These are phyloP conservation scores for Smallanthus sonchifolius DNA, from an alignment of 129 eudicot genomes.

Conservation along the genomic window DNA sequence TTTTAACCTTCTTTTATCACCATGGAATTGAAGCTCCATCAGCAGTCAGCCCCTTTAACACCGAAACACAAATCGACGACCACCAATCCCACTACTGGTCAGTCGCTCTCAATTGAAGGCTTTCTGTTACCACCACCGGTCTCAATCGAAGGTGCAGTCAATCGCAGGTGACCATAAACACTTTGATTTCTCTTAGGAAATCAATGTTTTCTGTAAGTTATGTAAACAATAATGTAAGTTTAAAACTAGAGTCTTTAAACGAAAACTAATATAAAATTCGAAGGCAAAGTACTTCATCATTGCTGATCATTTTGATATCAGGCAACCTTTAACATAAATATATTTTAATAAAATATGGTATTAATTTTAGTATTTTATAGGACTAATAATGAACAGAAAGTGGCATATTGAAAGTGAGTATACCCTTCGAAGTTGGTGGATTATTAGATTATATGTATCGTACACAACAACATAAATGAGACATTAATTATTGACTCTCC, in stretches of 20 bases:
- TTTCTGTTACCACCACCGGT: no score
- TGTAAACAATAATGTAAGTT: neutral
- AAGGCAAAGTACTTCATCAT: neutral
- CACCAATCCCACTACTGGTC: no score
- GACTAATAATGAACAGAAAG: neutral
- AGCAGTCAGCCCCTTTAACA: no score
- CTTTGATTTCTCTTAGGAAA: no score
- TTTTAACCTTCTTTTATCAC: no score
- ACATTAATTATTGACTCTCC: neutral
- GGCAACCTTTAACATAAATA: neutral
- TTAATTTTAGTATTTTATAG: neutral
- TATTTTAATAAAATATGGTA: neutral
- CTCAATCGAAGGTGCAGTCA: no score
- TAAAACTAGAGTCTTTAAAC: neutral
- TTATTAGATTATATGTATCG: constrained; percentile 1
- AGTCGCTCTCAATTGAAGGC: no score
- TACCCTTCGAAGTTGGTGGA: constrained; percentile 21
- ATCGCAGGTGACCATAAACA: no score
- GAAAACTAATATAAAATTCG: neutral
- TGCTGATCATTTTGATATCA: neutral
- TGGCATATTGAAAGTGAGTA: constrained; percentile 1
- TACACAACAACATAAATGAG: constrained; percentile 8
- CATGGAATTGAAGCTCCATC: no score
- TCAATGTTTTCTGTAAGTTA: neutral
- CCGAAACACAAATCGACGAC: no score